Percentiles rank a stretch among this genome's conserved stretches.
These are phyloP conservation scores for Clitopilus passeckerianus DNA, from an alignment of 768 basidiomycete genomes.

Conservation along the genomic window DNA sequence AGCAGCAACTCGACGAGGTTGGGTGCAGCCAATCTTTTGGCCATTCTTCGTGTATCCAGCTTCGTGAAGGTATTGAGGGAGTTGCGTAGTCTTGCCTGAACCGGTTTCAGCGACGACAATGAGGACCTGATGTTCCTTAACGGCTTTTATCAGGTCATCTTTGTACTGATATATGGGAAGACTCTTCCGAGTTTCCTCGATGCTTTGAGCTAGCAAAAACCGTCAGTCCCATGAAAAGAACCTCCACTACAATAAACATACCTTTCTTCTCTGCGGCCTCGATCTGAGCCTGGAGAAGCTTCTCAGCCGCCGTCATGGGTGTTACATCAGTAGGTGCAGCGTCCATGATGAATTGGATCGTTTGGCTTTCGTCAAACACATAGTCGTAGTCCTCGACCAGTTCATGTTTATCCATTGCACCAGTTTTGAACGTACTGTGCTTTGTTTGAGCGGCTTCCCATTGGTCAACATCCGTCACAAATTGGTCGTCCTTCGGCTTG, in stretches of 20 bases:
- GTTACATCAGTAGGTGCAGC: constrained; percentile 59
- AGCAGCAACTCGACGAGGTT: constrained; percentile 96
- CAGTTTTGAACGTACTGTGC: constrained; percentile 85
- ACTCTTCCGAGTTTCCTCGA: constrained; percentile 91
- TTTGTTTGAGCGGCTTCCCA: constrained; percentile 93
- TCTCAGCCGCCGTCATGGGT: constrained; percentile 77
- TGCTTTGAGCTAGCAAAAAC: constrained; percentile 59
- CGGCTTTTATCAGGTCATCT: constrained; percentile 82
- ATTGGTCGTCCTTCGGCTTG: constrained; percentile 87
- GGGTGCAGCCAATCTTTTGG: constrained; percentile 90
- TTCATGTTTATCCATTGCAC: constrained; percentile 86
- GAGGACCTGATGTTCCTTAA: constrained; percentile 88
- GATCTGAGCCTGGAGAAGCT: constrained; percentile 79
- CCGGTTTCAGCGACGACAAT: constrained; percentile 99
- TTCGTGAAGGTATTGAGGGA: constrained; percentile 97
- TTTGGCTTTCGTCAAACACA: constrained; percentile 97
- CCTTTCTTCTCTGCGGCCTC: constrained; percentile 89
- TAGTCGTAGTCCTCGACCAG: constrained; percentile 89
- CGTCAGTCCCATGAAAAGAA: background rate
- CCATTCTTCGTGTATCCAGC: constrained; percentile 91
- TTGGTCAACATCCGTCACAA: constrained; percentile 95
- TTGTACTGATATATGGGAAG: constrained; percentile 90
- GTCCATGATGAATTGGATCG: constrained; percentile 93
- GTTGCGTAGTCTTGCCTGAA: constrained; percentile 97
- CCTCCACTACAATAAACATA: constrained; percentile 27